These are phyloP conservation scores for Orobanche coerulescens DNA, from an alignment of 257 asterid genomes.

Conservation along the genomic window DNA sequence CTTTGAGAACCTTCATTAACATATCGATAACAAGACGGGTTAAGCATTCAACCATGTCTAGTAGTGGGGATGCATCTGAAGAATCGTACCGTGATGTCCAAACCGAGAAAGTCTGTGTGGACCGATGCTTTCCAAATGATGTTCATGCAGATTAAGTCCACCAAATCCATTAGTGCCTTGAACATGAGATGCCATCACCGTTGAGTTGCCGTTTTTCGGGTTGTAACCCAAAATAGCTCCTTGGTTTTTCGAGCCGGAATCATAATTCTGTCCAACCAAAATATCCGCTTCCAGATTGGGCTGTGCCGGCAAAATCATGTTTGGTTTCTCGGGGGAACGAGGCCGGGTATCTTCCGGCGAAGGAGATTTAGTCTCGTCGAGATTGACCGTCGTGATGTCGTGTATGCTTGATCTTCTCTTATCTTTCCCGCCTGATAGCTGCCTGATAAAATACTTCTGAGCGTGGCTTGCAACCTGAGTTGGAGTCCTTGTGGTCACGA, in stretches of 20 bases:
- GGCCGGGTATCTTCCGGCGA: slow-evolving; percentile 30
- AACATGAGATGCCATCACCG: slow-evolving; percentile 24
- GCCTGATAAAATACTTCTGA: slow-evolving; percentile 85
- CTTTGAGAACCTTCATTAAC: too few relatives aligned
- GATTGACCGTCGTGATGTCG: slow-evolving; percentile 68
- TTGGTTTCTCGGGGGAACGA: slow-evolving; percentile 30
- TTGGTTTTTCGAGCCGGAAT: slow-evolving; percentile 25
- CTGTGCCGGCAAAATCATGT: slow-evolving; percentile 21
- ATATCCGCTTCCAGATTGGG: slow-evolving; percentile 27
- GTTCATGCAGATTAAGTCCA: slow-evolving; percentile 30
- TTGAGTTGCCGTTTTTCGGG: slow-evolving; percentile 18
- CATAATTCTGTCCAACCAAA: slow-evolving; percentile 25
- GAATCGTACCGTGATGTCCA: slow-evolving; percentile 35
- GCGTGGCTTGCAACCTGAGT: slow-evolving; percentile 97
- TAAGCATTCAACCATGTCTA: slow-evolving; percentile 16
- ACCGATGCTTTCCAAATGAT: slow-evolving; percentile 25
- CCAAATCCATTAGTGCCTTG: slow-evolving; percentile 26
- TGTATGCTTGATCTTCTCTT: slow-evolving; percentile 91
- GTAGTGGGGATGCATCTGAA: slow-evolving; percentile 37
- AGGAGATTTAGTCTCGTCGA: slow-evolving; percentile 31
- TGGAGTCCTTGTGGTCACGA: slow-evolving; percentile 78
- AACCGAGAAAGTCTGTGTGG: slow-evolving; percentile 33
- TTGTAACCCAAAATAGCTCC: slow-evolving; percentile 44
- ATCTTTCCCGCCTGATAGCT: slow-evolving; percentile 83
- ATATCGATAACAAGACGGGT: too few relatives aligned